These are phyloP conservation scores for Blastobotrys illinoisensis DNA, from an alignment of 1,139 yeast genomes.

Conservation along the genomic window DNA sequence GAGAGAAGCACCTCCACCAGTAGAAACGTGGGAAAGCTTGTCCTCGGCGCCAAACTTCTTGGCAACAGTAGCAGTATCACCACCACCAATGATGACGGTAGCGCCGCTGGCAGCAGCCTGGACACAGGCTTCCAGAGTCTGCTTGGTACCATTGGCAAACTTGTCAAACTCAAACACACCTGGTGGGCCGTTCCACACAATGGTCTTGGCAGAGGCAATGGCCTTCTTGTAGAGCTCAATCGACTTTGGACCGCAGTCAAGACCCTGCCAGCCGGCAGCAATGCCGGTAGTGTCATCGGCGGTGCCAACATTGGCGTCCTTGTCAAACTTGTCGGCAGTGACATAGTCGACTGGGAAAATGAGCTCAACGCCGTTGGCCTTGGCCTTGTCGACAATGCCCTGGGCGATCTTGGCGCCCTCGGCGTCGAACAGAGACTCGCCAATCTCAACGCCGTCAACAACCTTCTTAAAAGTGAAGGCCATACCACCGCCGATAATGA, in stretches of 20 bases:
- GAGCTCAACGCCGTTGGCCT: slow-evolving; percentile 85
- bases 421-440: slow-evolving; percentile 82
- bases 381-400: slow-evolving; percentile 85
- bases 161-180: slow-evolving; percentile 96
- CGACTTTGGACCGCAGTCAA: slow-evolving; percentile 89
- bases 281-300: slow-evolving; percentile 87
- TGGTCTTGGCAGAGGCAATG: slow-evolving; percentile 88
- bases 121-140: slow-evolving; percentile 80
- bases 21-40: slow-evolving; percentile 92
- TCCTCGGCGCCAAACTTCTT: slow-evolving; percentile 94
- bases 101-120: slow-evolving; percentile 80
- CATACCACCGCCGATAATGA: slow-evolving; percentile 99
- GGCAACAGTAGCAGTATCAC: slow-evolving; percentile 98
- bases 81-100: slow-evolving; percentile 98
- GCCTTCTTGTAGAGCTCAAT: slow-evolving; percentile 68
- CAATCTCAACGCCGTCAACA: slow-evolving; percentile 72
- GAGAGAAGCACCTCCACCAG: slow-evolving; percentile 99
- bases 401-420: slow-evolving; percentile 93
- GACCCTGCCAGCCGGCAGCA: slow-evolving; percentile 90
- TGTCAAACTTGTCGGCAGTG: slow-evolving; percentile 87
- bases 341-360: slow-evolving; percentile 91
- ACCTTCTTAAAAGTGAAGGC: slow-evolving; percentile 97
- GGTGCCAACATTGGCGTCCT: slow-evolving; percentile 75
- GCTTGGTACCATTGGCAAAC: slow-evolving; percentile 85
- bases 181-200: slow-evolving; percentile 99